These are phyloP conservation scores for Pseudofabraea citricarpa DNA, from an alignment of 2,329 filamentous ascomycete species.

Conservation along the genomic window DNA sequence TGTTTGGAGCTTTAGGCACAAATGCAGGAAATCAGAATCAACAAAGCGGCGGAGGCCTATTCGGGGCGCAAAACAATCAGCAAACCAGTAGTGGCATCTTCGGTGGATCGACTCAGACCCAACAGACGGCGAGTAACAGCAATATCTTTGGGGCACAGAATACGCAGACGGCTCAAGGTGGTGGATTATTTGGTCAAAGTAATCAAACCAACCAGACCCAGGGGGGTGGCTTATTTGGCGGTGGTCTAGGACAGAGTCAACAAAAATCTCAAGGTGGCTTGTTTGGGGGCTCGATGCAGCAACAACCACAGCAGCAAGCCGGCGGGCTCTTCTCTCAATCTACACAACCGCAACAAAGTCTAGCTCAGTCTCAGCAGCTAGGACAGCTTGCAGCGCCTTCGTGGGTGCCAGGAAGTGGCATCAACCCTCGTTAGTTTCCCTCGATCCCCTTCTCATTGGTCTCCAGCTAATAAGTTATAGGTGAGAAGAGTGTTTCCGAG, in stretches of 20 bases:
- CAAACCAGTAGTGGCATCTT: slow-evolving; percentile 15
- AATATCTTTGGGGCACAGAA: too few species aligned
- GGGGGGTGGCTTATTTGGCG: slow-evolving; percentile 13
- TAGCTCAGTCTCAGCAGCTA: slow-evolving; percentile 18
- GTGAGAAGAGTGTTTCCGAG: slow-evolving; percentile 68
- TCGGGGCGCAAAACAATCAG: slow-evolving; percentile 17
- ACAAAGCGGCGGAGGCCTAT: slow-evolving; percentile 25
- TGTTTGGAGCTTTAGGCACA: slow-evolving; percentile 15
- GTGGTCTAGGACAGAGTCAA: slow-evolving; percentile 5
- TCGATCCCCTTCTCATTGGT: not conserved
- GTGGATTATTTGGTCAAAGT: slow-evolving; percentile 10
- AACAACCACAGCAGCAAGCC: slow-evolving; percentile 29
- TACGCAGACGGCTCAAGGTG: slow-evolving; percentile 2
- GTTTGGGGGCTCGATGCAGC: slow-evolving; percentile 15
- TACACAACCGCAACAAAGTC: slow-evolving; percentile 29
- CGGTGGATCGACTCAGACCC: slow-evolving; percentile 10
- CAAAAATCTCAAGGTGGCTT: slow-evolving; percentile 9
- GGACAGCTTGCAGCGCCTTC: slow-evolving; percentile 16
- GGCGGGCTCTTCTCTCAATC: slow-evolving; percentile 28
- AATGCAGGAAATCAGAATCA: slow-evolving; percentile 27
- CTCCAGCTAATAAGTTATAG: slow-evolving; percentile 30
- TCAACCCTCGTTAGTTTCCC: slow-evolving; percentile 22
- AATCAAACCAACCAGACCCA: slow-evolving; percentile 10
- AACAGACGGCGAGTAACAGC: slow-evolving; percentile 20
- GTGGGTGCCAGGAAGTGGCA: slow-evolving; percentile 23